These are phyloP conservation scores for Medicago lupulina DNA, from an alignment of 306 rosid genomes.

Conservation along the genomic window DNA sequence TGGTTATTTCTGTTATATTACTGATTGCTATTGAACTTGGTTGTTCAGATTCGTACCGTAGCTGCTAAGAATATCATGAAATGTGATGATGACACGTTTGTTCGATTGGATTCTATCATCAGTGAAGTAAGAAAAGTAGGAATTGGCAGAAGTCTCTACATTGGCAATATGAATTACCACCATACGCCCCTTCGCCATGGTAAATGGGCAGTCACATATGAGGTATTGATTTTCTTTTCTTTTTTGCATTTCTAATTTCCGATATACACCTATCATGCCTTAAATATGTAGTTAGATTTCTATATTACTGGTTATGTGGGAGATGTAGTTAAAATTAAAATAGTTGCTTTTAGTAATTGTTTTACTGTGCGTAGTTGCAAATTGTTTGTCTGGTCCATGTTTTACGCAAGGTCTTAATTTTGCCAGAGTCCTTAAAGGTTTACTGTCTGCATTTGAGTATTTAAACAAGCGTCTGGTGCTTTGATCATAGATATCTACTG, in stretches of 20 bases:
- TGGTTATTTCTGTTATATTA: constrained; percentile 22
- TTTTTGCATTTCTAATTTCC: neutral
- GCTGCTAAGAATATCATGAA: constrained; percentile 86
- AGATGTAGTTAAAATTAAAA: no score
- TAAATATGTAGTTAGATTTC: no score
- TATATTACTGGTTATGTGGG: no score
- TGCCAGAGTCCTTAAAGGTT: no score
- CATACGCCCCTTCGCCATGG: constrained; percentile 63
- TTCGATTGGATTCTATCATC: constrained; percentile 79
- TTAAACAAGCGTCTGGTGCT: no score
- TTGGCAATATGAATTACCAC: constrained; percentile 92
- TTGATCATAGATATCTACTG: no score
- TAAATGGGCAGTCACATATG: constrained; percentile 97
- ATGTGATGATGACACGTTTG: constrained; percentile 96
- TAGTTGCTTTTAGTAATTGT: no score
- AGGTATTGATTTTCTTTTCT: constrained; percentile 54
- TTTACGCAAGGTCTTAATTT: no score
- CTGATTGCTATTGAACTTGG: constrained; percentile 25
- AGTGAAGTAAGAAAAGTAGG: constrained; percentile 60
- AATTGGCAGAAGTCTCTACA: constrained; percentile 65
- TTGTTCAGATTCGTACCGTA: constrained; percentile 63
- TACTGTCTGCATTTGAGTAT: no score
- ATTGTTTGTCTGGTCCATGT: no score
- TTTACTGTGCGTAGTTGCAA: no score
- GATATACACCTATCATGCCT: no score